Conservation (phyloP, 768 basidiomycete genomes). For the Boletus vinaceobasis region DNA sequence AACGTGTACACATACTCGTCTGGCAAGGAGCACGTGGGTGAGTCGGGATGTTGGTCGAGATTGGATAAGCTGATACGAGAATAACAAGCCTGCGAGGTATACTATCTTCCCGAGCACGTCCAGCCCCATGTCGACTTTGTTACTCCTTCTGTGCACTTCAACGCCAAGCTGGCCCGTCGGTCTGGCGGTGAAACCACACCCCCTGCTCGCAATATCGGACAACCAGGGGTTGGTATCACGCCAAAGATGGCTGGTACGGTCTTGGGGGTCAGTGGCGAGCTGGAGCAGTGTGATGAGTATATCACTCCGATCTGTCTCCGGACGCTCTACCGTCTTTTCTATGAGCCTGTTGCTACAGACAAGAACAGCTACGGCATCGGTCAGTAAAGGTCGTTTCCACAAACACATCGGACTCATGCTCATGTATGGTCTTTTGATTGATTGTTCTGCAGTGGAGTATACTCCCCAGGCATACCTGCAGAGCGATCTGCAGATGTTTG, state of each 20-base stretch:
- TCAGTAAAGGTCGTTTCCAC: conserved; percentile 1
- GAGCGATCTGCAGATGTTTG: conserved; percentile 34
- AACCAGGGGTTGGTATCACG: neutral
- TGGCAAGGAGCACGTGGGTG: conserved; percentile 28
- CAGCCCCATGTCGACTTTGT: neutral
- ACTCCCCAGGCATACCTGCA: conserved; percentile 31
- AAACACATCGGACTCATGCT: neutral
- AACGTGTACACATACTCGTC: conserved; percentile 27
- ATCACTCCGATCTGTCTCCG: conserved; percentile 33
- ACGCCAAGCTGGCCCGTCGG: neutral
- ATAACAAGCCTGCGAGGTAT: neutral
- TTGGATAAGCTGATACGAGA: neutral
- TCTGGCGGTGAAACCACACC: neutral
- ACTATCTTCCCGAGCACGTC: neutral
- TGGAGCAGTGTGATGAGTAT: conserved; percentile 22
- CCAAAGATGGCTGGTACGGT: conserved; percentile 19
- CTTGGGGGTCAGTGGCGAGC: conserved; percentile 5
- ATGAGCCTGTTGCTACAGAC: conserved; percentile 23
- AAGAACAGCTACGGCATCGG: conserved; percentile 35
- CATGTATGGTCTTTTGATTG: too few relatives aligned
- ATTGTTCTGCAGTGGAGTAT: conserved; percentile 35
- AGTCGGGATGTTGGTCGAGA: neutral
- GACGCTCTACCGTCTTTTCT: conserved; percentile 24
- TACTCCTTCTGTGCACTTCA: neutral
- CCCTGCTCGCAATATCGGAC: neutral